Evolutionary conservation across 2,329 filamentous ascomycete genomes (phyloP), one percentile per base, ranked within the genome.

Genomic region (Alternaria alternata): DNA sequence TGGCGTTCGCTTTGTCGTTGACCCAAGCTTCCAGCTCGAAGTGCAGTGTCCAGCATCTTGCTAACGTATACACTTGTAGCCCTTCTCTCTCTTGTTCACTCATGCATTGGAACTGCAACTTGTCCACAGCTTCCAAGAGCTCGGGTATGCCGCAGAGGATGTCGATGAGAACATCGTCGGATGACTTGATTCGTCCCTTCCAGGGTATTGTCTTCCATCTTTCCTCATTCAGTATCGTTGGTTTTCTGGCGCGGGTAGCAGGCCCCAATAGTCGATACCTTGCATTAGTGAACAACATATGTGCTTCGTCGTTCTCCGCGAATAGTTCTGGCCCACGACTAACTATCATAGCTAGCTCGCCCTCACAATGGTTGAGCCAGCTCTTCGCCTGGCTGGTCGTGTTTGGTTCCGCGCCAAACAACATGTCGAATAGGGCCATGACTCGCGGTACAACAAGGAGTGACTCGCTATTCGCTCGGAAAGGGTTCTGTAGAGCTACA

Each of bases 201-300:
- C 78, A 80, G 2, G 78, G 78, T 4, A 77, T 48, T 1, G 68
- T 78, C 42, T 75, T 77, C 78, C 78, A 80, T 20, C 68, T 67
- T 14, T 66, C 57, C 3, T 67, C 65, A 16, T 75, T 73, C 18
- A 80, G 49, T 18, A 75, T 63, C 5, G 71, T 74, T 3, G 66
- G 60, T 49, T 69, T 75, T 30, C 78, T 62, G 14, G 62, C 48
- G 39, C 86, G 84, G 72, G 71, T 53, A 3, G 64, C 64, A 9
- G 63, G 59, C 4, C 74, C 69, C 16, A 73, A 65, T 51, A 70
- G 24, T n/a, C 52, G 20, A 16, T 43, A 66, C 44, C 74, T 62
- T 22, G 71, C 69, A 39, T 71, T 70, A 1, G 48, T 59, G 22
- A 75, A 76, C 7, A 75, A 52, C 1, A 46, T 36, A 54, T 70